phyloP scores from a whole-genome alignment of 768 basidiomycete species.

The Boletus subparvulus region DNA sequence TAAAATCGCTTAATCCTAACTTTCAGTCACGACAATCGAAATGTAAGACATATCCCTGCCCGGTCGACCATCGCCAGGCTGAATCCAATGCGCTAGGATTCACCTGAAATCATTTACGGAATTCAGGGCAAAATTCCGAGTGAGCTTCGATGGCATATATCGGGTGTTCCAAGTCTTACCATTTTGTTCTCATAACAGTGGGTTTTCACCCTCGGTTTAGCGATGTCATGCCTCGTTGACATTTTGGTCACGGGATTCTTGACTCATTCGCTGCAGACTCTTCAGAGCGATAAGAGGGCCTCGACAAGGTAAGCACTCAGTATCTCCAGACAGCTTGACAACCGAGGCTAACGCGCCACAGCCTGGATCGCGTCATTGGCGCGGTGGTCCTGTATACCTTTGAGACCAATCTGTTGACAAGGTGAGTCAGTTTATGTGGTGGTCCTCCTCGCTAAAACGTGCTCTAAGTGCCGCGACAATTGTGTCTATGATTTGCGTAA shows the following conservation, averaged over 20 bases:
- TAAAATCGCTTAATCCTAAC: slow-evolving; percentile 15
- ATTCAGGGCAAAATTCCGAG: slow-evolving; percentile 27
- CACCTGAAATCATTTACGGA: slow-evolving; percentile 23
- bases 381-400: slow-evolving; percentile 50
- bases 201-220: slow-evolving; percentile 51
- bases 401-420: slow-evolving; percentile 52
- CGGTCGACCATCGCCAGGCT: background rate
- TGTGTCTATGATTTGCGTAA: slow-evolving; percentile 43
- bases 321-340: background rate
- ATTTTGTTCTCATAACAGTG: slow-evolving; percentile 33
- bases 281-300: slow-evolving; percentile 41
- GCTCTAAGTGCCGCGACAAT: slow-evolving; percentile 39
- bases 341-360: slow-evolving; percentile 11
- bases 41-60: slow-evolving; percentile 21
- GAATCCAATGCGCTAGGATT: slow-evolving; percentile 19
- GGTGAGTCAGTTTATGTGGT: slow-evolving; percentile 25
- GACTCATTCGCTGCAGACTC: slow-evolving; percentile 41
- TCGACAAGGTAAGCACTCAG: slow-evolving; percentile 34
- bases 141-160: background rate
- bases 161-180: background rate
- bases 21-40: slow-evolving; percentile 29
- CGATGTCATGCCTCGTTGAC: slow-evolving; percentile 50
- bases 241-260: slow-evolving; percentile 48
- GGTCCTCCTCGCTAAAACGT: background rate
- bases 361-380: slow-evolving; percentile 49